These are phyloP conservation scores for Coniochaeta pulveracea DNA, from an alignment of 2,329 filamentous ascomycete genomes.

Conservation along the genomic window DNA sequence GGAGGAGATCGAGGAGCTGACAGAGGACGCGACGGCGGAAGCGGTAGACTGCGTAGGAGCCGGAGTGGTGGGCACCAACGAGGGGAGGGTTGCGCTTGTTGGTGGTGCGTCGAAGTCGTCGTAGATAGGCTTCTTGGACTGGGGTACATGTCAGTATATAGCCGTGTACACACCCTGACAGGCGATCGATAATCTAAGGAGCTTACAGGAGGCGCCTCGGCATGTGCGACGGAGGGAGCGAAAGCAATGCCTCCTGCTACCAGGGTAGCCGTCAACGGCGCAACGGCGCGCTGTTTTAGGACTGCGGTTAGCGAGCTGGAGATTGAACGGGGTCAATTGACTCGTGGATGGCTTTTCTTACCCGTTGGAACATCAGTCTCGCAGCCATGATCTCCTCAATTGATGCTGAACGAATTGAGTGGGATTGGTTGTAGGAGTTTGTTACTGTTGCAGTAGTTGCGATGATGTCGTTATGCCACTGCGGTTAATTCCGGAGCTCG, in stretches of 20 bases:
- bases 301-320: constrained; percentile 7
- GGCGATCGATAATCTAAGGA: too few relatives aligned
- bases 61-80: constrained; percentile 9
- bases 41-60: constrained; percentile 12
- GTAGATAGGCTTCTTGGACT: constrained; percentile 67
- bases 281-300: constrained; percentile 35
- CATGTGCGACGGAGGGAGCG: constrained; percentile 33
- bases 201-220: constrained; percentile 33
- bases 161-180: too few relatives aligned
- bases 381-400: constrained; percentile 47
- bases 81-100: constrained; percentile 13
- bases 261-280: constrained; percentile 41
- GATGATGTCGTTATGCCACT: constrained; percentile 5
- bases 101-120: constrained; percentile 48
- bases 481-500: constrained; percentile 15
- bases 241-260: constrained; percentile 36
- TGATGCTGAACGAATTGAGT: constrained; percentile 13
- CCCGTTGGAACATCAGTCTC: constrained; percentile 47
- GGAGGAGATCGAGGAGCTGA: constrained; percentile 9
- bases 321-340: constrained; percentile 9
- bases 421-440: not conserved
- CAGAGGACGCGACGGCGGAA: constrained; percentile 8
- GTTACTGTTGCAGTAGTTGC: constrained; percentile 2
- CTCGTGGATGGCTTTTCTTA: constrained; percentile 18
- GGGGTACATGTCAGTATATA: constrained; percentile 1